Conservation (phyloP, 495 filamentous ascomycete species). For the Hypoxylon lienhwacheense region DNA sequence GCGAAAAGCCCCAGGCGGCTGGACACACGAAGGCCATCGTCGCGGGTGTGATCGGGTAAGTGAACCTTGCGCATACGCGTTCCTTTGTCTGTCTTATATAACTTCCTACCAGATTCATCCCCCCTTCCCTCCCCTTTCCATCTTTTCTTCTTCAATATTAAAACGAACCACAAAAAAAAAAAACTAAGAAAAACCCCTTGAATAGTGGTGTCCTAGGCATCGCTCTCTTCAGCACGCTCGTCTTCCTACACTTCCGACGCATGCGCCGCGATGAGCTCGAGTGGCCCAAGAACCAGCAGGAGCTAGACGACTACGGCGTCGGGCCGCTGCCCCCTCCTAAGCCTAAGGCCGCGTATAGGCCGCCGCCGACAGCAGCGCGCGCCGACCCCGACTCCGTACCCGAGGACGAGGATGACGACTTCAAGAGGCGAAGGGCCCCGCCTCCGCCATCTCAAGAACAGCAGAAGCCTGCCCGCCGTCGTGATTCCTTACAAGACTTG, state of each 20-base stretch:
- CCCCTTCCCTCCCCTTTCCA: background rate
- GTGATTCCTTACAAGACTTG: slow-evolving; percentile 26
- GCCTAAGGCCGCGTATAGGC: slow-evolving; percentile 25
- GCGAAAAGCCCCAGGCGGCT: slow-evolving; percentile 33
- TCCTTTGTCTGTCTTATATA: too few relatives aligned
- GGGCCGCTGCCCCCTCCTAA: slow-evolving; percentile 10
- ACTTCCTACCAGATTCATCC: background rate
- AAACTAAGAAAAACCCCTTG: background rate
- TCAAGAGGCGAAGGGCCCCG: too few relatives aligned
- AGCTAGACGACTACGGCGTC: slow-evolving; percentile 40
- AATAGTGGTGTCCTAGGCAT: slow-evolving; percentile 30
- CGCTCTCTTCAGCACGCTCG: slow-evolving; percentile 13
- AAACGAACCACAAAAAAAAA: background rate
- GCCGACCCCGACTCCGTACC: too few relatives aligned
- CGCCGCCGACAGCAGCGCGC: slow-evolving; percentile 13
- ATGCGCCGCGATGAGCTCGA: slow-evolving; percentile 30
- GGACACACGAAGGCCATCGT: slow-evolving; percentile 20
- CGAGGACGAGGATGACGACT: slow-evolving; percentile 8
- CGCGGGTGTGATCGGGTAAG: slow-evolving; percentile 33
- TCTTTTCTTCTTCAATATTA: background rate
- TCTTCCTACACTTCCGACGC: slow-evolving; percentile 31
- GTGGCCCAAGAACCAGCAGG: slow-evolving; percentile 39
- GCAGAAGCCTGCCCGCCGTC: slow-evolving; percentile 14
- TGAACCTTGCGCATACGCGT: too few relatives aligned
- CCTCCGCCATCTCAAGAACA: too few relatives aligned